These are phyloP conservation scores for Scalesia atractyloides DNA, from an alignment of 129 eudicot genomes.

Conservation along the genomic window DNA sequence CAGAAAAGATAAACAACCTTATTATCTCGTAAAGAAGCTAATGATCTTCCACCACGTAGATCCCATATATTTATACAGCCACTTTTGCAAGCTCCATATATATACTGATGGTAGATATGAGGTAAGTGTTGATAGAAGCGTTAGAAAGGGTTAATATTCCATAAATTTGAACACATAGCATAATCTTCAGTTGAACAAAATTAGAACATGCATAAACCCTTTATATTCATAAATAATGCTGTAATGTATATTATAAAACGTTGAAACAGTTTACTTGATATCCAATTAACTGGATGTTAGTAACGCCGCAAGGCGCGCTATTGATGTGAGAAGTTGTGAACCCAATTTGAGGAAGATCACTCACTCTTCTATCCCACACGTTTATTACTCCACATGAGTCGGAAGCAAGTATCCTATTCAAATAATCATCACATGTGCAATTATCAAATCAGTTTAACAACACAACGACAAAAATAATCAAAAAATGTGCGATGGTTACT, in stretches of 20 bases:
- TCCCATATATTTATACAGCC: conserved; percentile 86
- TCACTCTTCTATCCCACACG: conserved; percentile 86
- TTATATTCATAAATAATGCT: conserved; percentile 4
- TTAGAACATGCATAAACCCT: neutral
- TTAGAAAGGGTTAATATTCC: neutral
- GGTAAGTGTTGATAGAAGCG: conserved; percentile 6
- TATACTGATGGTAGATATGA: conserved; percentile 44
- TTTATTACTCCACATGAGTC: conserved; percentile 68
- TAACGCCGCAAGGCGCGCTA: conserved; percentile 51
- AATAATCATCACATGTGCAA: too few relatives aligned
- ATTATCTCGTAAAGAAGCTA: conserved; percentile 67
- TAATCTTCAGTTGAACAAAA: neutral
- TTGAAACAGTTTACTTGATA: conserved; percentile 52
- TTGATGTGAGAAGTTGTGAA: conserved; percentile 36
- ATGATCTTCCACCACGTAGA: conserved; percentile 93
- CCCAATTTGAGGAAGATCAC: conserved; percentile 66
- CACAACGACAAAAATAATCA: too few relatives aligned
- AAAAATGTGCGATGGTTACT: too few relatives aligned
- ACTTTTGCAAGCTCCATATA: conserved; percentile 79
- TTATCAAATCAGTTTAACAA: conserved; percentile 13
- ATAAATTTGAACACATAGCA: neutral
- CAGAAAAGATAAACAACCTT: conserved; percentile 44
- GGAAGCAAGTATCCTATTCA: conserved; percentile 75
- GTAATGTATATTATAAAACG: neutral
- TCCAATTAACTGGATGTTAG: conserved; percentile 67